These are phyloP conservation scores for Saccharomycopsis sp. DNA, from an alignment of 805 yeast genomes.

Conservation along the genomic window DNA sequence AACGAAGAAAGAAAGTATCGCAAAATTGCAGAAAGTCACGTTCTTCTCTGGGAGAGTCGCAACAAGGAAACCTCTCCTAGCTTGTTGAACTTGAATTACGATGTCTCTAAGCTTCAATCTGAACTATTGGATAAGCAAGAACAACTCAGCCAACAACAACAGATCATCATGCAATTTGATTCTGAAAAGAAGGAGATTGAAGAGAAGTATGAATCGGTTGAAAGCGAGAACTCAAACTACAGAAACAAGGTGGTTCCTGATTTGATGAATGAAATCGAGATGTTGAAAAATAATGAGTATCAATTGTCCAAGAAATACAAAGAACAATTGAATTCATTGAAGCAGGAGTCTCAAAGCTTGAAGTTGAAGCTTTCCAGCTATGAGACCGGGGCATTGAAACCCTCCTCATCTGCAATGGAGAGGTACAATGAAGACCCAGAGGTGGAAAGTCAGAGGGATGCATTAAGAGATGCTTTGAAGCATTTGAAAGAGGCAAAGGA, in stretches of 20 bases:
- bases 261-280: constrained; percentile 34
- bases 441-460: constrained; percentile 27
- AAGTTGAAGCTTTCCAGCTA: constrained; percentile 27
- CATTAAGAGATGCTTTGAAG: constrained; percentile 27
- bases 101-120: constrained; percentile 43
- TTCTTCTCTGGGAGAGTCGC: constrained; percentile 39
- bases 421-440: neutral
- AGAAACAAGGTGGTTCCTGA: constrained; percentile 38
- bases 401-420: neutral
- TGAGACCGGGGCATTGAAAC: constrained; percentile 2
- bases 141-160: constrained; percentile 35
- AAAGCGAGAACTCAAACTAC: constrained; percentile 34
- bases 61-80: constrained; percentile 40
- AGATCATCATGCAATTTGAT: constrained; percentile 35
- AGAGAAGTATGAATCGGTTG: constrained; percentile 33
- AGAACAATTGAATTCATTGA: constrained; percentile 26
- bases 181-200: constrained; percentile 31
- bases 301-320: constrained; percentile 20
- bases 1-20: constrained; percentile 58
- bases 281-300: constrained; percentile 25
- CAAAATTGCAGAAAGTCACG: constrained; percentile 63
- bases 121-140: constrained; percentile 42
- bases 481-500: constrained; percentile 25
- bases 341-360: constrained; percentile 27
- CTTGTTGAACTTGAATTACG: constrained; percentile 46